Evolutionary conservation across 352 stramenopile genomes (phyloP).

Genomic region (Globisporangium sylvaticum): DNA sequence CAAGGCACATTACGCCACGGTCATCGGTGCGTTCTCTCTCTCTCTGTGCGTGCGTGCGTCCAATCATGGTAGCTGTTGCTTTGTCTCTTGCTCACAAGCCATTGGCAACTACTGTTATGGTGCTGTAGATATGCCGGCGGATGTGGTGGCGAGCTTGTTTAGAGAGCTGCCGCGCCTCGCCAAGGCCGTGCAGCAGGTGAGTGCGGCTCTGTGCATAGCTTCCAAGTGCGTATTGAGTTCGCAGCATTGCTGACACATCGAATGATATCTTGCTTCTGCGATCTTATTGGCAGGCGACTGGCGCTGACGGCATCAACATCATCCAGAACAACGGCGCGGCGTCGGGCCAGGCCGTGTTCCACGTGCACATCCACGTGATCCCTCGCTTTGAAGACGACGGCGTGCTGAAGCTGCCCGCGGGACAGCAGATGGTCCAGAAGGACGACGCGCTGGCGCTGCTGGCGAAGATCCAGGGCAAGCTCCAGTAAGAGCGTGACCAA

Average conservation of each 20-base stretch:
- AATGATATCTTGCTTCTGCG: not conserved
- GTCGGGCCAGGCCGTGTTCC: constrained; percentile 70
- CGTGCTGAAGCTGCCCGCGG: constrained; percentile 49
- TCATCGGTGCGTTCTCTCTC: constrained; percentile 36
- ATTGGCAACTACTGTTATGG: not conserved
- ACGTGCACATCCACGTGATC: constrained; percentile 81
- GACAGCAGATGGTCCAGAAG: constrained; percentile 56
- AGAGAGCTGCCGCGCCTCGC: constrained; percentile 68
- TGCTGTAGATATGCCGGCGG: constrained; percentile 53
- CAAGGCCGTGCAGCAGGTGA: constrained; percentile 66
- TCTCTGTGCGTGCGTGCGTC: not conserved
- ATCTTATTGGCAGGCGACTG: constrained; percentile 36
- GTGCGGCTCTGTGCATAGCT: not conserved
- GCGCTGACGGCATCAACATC: constrained; percentile 69
- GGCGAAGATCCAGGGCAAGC: constrained; percentile 72
- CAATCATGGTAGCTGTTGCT: too few species aligned
- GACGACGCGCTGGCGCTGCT: constrained; percentile 58
- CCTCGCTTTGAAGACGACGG: constrained; percentile 62
- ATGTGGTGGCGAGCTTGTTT: constrained; percentile 69
- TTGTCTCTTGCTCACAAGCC: not conserved
- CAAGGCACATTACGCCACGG: constrained; percentile 69
- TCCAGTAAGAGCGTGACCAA: constrained; percentile 22
- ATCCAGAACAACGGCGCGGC: constrained; percentile 78
- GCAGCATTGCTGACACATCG: not conserved
- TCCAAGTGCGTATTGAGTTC: not conserved